Base-by-base conservation (phyloP, 768 basidiomycete genomes). In the Lentinula raphanica region DNA sequence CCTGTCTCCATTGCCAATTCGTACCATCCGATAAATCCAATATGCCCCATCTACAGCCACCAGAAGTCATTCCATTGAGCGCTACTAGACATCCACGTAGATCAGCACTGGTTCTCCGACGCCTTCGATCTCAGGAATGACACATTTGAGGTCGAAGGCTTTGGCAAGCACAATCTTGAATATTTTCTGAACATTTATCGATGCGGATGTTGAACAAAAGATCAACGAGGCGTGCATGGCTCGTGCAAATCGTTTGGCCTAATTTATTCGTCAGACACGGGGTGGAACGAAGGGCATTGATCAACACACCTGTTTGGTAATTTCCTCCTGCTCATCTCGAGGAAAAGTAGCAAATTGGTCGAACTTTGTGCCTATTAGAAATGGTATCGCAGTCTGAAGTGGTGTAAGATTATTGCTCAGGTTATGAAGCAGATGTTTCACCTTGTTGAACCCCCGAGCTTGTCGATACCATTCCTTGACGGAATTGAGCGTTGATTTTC, bases 401-500 rank as follows among this genome's bases (percentile, higher is more conserved):
- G 12, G 12, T 13, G 39, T 31, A 17, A 53, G 13, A 36, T 28
- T 1, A 49, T 13, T 15, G 44, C 13, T 25, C n/a, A 5, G 19
- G 3, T 23, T 17, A 9, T 15, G 7, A 19, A 19, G 13, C 39
- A 5, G 19, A 21, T 58, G 48, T 71, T 81, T 53, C 59, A 94
- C 96, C 83, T 98, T 98, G 78, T 98, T 98, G 76, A 99, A 99
- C 21, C 97, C 97, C 66, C 97, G 82, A 54, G 95, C 94, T 75
- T 99, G 97, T 66, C 97, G 83, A 80, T 98, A 99, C 97, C 97
- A 99, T 74, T 99, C 97, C 75, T 98, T 98, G 66, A 99, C 94
- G 58, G 93, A 96, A 74, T 98, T 98, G 62, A 99, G 74, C 42
- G 97, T 99, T 60, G 92, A 92, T 74, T 98, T 98, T 64, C 97